Base-by-base conservation (phyloP, 108 stramenopile species). In the Conticribra weissflogii region DNA sequence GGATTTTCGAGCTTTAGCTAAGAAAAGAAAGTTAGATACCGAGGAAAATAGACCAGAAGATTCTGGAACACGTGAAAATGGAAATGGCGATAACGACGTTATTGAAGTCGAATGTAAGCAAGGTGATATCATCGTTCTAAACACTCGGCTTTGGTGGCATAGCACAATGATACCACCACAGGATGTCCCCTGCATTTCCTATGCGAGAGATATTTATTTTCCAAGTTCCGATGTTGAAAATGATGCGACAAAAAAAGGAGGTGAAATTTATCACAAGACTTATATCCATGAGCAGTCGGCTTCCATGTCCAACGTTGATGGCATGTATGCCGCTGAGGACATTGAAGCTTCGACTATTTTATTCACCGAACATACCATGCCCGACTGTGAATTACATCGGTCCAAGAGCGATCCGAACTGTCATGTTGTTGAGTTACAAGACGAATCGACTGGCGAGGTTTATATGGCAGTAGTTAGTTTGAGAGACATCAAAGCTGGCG, bases 111-210 rank as follows among this genome's bases (percentile, higher is more conserved):
- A 81, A 34, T 94, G 92, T 61, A 63, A 84, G 64, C 57, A 87
- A 48, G 93, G 93, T 2, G 93, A 94, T 67, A 66, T 96, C 0
- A 51, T 96, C 5, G 41, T 91, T 9, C 59, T 96, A 19, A 96
- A 96, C 63, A 96, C 95, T 2, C 46, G 78, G 16, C 64, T 96
- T 8, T 96, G 95, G 95, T 91, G 85, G 80, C 95, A 96, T 72
- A 83, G 84, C 46, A 96, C 95, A n/a, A 51, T 74, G 3, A 66
- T 96, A 41, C 93, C 93, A 12, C 32, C 73, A 3, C 87, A 89
- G 48, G 31, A 67, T 9, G 57, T 54, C 8, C 90, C 90, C 7
- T 92, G 88, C 23, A 85, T 94, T 28, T 92, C 90, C 1, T 92
- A 93, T 79, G 95, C 95, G 8, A 66, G 92, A 48, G 95, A 96